Percentiles rank a stretch among this genome's conserved stretches.
Conservation (phyloP, 129 eudicot species). For the Apium graveolens region DNA sequence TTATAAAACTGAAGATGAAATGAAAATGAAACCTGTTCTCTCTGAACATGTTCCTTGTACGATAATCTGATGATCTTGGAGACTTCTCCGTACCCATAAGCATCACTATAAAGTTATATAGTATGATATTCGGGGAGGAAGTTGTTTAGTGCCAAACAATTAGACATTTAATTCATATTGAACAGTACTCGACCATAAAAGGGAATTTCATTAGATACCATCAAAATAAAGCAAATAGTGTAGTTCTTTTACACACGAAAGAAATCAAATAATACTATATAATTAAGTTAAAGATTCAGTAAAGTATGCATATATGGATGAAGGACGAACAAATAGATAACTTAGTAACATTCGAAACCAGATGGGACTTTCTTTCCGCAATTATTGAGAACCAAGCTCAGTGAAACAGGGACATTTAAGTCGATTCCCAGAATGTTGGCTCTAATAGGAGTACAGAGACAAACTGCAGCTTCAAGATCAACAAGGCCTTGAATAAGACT, state of each 20-base stretch:
- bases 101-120: background rate
- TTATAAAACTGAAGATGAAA: too few relatives aligned
- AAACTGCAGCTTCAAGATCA: slow-evolving; percentile 50
- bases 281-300: background rate
- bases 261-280: background rate
- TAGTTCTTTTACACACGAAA: background rate
- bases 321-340: background rate
- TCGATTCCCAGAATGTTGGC: slow-evolving; percentile 46
- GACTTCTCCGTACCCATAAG: background rate
- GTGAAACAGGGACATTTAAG: slow-evolving; percentile 39
- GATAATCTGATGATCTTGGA: background rate
- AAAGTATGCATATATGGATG: background rate
- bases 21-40: too few relatives aligned
- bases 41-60: too few relatives aligned
- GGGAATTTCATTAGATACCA: background rate
- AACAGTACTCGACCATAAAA: background rate
- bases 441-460: slow-evolving; percentile 58
- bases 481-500: slow-evolving; percentile 36
- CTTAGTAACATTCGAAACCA: slow-evolving; percentile 39
- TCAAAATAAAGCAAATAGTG: background rate
- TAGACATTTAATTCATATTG: too few relatives aligned
- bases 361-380: slow-evolving; percentile 39
- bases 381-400: slow-evolving; percentile 44
- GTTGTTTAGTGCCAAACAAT: too few relatives aligned
- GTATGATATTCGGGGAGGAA: too few relatives aligned